Evolutionary conservation across 306 rosid genomes (phyloP).

Genomic region (Acmispon strigosus): DNA sequence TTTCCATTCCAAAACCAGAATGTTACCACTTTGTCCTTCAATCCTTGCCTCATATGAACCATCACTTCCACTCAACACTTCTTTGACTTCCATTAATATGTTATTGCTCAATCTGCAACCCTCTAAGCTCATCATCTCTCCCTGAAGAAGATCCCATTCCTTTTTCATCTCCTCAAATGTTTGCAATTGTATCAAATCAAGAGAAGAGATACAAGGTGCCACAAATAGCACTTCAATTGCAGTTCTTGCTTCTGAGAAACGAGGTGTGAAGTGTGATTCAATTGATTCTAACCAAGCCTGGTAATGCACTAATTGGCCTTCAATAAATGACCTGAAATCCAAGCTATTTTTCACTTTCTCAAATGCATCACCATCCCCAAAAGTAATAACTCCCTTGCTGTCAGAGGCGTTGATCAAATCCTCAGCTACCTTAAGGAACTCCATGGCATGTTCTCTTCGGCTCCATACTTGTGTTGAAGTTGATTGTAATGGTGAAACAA

Average conservation of each 20-base stretch:
- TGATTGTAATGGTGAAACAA: too few relatives aligned
- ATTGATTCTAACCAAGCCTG: constrained; percentile 48
- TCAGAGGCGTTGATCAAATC: constrained; percentile 30
- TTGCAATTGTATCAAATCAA: constrained; percentile 24
- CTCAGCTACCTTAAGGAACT: constrained; percentile 41
- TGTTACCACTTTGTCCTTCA: constrained; percentile 36
- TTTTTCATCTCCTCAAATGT: constrained; percentile 41
- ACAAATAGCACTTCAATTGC: constrained; percentile 47
- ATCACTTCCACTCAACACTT: constrained; percentile 33
- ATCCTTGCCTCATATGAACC: constrained; percentile 32
- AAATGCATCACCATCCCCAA: constrained; percentile 46
- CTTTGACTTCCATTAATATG: constrained; percentile 36
- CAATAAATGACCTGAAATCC: constrained; percentile 45
- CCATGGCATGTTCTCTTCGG: constrained; percentile 26
- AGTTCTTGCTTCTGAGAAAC: constrained; percentile 47
- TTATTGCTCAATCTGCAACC: constrained; percentile 38
- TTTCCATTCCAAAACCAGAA: constrained; percentile 48
- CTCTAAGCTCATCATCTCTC: constrained; percentile 17
- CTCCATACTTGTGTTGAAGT: neutral
- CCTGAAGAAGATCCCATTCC: neutral
- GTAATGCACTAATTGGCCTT: constrained; percentile 43
- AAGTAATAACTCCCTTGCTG: constrained; percentile 37
- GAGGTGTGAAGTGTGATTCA: constrained; percentile 31
- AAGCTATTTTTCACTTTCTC: constrained; percentile 24
- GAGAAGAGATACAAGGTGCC: constrained; percentile 42